A percentile compares a stretch with the other conserved stretches of the same genome.
Evolutionary conservation across 495 filamentous ascomycete species (phyloP).

Genomic region (Letharia lupina): DNA sequence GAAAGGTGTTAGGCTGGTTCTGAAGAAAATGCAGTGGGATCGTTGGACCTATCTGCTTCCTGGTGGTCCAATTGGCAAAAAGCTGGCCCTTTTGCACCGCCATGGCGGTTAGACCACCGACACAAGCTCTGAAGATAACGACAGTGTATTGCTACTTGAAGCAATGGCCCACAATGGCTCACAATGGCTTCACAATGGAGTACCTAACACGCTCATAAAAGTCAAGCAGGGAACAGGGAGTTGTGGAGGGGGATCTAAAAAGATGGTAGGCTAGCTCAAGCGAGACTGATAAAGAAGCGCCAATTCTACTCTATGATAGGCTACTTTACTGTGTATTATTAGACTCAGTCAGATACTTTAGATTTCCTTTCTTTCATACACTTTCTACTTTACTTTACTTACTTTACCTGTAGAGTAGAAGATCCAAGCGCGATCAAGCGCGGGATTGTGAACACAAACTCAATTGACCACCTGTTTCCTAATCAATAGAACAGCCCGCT

Average conservation of each 20-base stretch:
- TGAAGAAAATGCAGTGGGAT: neutral
- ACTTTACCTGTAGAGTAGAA: too few relatives aligned
- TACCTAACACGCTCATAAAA: neutral
- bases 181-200: neutral
- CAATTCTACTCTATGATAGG: neutral
- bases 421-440: neutral
- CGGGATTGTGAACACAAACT: neutral
- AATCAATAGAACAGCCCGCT: too few relatives aligned
- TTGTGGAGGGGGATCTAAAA: too few relatives aligned
- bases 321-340: too few relatives aligned
- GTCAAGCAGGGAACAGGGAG: neutral
- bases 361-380: too few relatives aligned
- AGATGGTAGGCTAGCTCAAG: neutral
- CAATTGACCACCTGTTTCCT: too few relatives aligned
- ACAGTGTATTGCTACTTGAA: slow-evolving; percentile 9
- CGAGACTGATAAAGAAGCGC: neutral
- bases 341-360: too few relatives aligned
- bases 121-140: slow-evolving; percentile 6
- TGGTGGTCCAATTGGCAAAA: slow-evolving; percentile 19
- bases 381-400: too few relatives aligned
- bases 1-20: slow-evolving; percentile 1
- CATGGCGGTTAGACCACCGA: slow-evolving; percentile 2
- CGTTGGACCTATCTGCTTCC: slow-evolving; percentile 14
- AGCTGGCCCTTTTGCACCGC: slow-evolving; percentile 10
- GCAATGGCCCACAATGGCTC: slow-evolving; percentile 4